Percentiles rank a stretch among this genome's conserved stretches.
Conservation (phyloP, 2,329 filamentous ascomycete species). For the Blumeria graminis region DNA sequence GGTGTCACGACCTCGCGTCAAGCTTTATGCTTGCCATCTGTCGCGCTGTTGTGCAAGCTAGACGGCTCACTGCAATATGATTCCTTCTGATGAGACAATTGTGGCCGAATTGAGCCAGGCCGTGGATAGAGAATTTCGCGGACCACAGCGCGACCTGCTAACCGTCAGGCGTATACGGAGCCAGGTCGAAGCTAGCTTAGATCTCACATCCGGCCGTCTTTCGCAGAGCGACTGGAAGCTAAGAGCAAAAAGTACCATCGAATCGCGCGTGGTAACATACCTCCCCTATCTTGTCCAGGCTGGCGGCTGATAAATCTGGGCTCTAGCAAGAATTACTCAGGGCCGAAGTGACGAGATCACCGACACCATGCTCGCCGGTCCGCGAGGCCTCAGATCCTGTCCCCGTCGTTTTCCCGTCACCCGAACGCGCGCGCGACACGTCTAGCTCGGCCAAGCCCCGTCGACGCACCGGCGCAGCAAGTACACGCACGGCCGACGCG, state of each 20-base stretch:
- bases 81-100: background rate
- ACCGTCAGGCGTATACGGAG: conserved; percentile 33
- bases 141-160: conserved; percentile 19
- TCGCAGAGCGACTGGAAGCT: conserved; percentile 27
- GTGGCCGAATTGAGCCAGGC: background rate
- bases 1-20: no score
- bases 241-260: conserved; percentile 33
- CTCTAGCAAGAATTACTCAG: conserved; percentile 1
- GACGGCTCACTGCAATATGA: no score
- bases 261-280: conserved; percentile 15
- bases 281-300: background rate
- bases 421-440: no score
- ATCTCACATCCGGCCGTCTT: conserved; percentile 27
- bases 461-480: no score
- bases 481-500: conserved; percentile 27
- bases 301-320: background rate
- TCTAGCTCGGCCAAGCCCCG: no score
- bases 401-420: no score
- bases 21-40: no score
- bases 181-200: conserved; percentile 23
- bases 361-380: conserved; percentile 16
- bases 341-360: conserved; percentile 3
- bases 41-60: no score
- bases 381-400: no score
- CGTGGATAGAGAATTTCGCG: conserved; percentile 8